Evolutionary conservation across 2,329 filamentous ascomycete genomes (phyloP).

Genomic region (Colletotrichum sp.): DNA sequence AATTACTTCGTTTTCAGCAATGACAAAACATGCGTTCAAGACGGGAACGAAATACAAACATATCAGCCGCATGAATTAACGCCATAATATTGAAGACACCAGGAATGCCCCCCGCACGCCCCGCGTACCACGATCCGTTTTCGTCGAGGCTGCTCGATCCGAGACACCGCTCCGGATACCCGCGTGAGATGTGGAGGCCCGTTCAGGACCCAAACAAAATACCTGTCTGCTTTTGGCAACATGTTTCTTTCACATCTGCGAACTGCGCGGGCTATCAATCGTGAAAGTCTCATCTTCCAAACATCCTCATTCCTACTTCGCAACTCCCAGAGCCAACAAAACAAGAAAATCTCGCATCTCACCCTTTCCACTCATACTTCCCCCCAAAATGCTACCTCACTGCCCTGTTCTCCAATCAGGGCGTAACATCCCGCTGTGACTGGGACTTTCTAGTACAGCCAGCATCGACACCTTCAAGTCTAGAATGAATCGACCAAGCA

Average conservation of each 20-base stretch:
- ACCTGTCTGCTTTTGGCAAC: background rate
- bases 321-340: too few relatives aligned
- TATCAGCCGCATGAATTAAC: background rate
- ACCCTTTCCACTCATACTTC: too few relatives aligned
- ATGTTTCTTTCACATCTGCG: background rate
- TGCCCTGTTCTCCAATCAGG: too few relatives aligned
- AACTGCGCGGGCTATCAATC: background rate
- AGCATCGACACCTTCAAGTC: background rate
- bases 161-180: background rate
- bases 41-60: background rate
- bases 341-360: too few relatives aligned
- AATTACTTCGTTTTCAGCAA: background rate
- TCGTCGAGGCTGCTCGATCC: background rate
- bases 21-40: background rate
- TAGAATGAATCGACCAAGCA: fast-evolving
- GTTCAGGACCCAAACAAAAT: background rate
- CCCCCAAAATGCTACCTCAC: too few relatives aligned
- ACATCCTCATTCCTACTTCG: background rate
- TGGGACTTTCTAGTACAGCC: too few relatives aligned
- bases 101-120: background rate
- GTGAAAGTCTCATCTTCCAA: background rate
- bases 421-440: too few relatives aligned
- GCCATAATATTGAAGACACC: background rate
- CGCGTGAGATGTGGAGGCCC: background rate
- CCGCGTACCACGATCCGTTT: background rate